Conservation (phyloP, 2,329 filamentous ascomycete genomes). For the Ceratocystis smalleyi region DNA sequence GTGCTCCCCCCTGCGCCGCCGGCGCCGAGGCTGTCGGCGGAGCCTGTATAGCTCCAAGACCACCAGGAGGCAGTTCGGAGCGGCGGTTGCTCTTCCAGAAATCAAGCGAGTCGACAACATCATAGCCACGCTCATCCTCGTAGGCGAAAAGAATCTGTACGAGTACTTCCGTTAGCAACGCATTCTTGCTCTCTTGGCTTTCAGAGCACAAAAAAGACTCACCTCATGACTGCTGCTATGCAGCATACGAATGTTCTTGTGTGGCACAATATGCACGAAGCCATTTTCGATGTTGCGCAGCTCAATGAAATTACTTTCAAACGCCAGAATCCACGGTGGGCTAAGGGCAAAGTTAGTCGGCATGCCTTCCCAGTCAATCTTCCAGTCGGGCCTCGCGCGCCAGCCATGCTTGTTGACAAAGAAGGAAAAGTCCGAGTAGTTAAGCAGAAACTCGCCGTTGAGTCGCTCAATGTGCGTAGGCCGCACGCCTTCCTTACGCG, state of each 20-base stretch:
- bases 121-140: slow-evolving; percentile 85
- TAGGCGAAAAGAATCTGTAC: slow-evolving; percentile 87
- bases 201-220: neutral
- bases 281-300: slow-evolving; percentile 89
- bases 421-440: slow-evolving; percentile 98
- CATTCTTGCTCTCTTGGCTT: neutral
- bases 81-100: slow-evolving; percentile 67
- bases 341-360: slow-evolving; percentile 87
- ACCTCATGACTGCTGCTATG: slow-evolving; percentile 96
- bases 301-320: slow-evolving; percentile 95
- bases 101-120: slow-evolving; percentile 86
- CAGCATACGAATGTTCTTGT: slow-evolving; percentile 93
- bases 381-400: slow-evolving; percentile 91
- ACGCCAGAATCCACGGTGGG: slow-evolving; percentile 92
- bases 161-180: neutral
- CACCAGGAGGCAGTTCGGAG: slow-evolving; percentile 26
- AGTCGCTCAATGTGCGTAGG: slow-evolving; percentile 95
- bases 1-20: neutral
- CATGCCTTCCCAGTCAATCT: slow-evolving; percentile 91
- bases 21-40: neutral
- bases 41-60: slow-evolving; percentile 5
- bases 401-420: slow-evolving; percentile 98
- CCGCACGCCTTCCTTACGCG: slow-evolving; percentile 79
- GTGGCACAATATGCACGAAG: slow-evolving; percentile 87
- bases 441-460: slow-evolving; percentile 91